Percentiles rank a stretch among this genome's conserved stretches.
These are phyloP conservation scores for Penicillium sclerotigenum DNA, from an alignment of 2,329 filamentous ascomycete genomes.

Conservation along the genomic window DNA sequence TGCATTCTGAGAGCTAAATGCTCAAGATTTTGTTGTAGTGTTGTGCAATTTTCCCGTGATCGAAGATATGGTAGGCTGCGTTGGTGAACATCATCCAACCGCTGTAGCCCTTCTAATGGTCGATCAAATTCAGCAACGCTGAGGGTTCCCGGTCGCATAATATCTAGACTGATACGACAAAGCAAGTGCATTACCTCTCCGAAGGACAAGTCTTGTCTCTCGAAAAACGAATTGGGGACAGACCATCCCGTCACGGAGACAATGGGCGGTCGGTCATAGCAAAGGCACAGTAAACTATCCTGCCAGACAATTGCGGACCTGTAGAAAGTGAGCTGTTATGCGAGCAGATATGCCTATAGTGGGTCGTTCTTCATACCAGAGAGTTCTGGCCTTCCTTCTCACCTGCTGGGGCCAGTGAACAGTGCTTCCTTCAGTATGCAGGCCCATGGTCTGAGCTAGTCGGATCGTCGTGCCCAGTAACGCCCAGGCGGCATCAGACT, in stretches of 20 bases:
- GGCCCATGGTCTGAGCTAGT: slow-evolving; percentile 33
- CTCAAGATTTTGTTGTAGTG: slow-evolving; percentile 50
- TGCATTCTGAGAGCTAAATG: slow-evolving; percentile 54
- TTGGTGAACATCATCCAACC: slow-evolving; percentile 47
- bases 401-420: slow-evolving; percentile 25
- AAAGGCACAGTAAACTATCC: slow-evolving; percentile 35
- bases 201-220: slow-evolving; percentile 18
- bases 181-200: slow-evolving; percentile 28
- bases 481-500: slow-evolving; percentile 34
- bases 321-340: background rate
- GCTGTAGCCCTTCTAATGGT: slow-evolving; percentile 36
- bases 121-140: slow-evolving; percentile 8
- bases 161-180: slow-evolving; percentile 26
- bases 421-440: slow-evolving; percentile 39
- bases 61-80: slow-evolving; percentile 51
- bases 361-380: slow-evolving; percentile 23
- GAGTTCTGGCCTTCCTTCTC: slow-evolving; percentile 19
- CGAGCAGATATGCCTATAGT: background rate
- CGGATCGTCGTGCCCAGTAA: slow-evolving; percentile 32
- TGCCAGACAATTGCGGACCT: slow-evolving; percentile 38
- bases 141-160: slow-evolving; percentile 46
- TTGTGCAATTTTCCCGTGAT: slow-evolving; percentile 39
- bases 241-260: slow-evolving; percentile 28
- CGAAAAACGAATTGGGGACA: background rate
- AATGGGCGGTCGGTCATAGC: slow-evolving; percentile 34